Evolutionary conservation across 2,329 filamentous ascomycete species (phyloP), one percentile per base, ranked within the genome.

Genomic region (Aspergillus brunneoviolaceus): DNA sequence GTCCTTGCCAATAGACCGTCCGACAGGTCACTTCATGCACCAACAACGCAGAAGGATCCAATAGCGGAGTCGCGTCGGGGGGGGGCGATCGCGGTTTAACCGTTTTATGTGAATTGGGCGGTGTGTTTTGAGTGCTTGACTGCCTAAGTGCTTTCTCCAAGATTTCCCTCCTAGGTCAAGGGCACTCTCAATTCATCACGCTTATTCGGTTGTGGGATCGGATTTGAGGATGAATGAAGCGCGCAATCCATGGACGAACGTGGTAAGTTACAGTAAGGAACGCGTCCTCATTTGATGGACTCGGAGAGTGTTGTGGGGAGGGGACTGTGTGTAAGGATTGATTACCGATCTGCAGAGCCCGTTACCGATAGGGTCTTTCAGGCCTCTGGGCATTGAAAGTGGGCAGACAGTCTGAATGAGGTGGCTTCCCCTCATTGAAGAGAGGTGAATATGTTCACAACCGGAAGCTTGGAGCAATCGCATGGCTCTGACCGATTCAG

Each of bases 251-350:
- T 45, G 39, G 39, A 19, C 7, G 16, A 19, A 45, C 2, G 39
- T 45, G 16, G 49, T 50, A 50, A 27, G 23, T 27, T 50, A 50
- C 49, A 27, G 49, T 50, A 27, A 25, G 25, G 49, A 27, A 50
- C 49, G 49, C 49, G 49, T 50, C 49, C 49, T 45, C 39, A 45
- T 45, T 29, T 45, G 49, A 50, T n/a, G 49, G 25, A n/a, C 49
- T 29, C 49, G 49, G 14, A 42, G 51, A 9, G 51, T 35, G 21
- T 35, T 35, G 21, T 53, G 39, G 33, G 33, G 51, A 27, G 10
- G 27, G 27, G 27, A 29, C 27, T 10, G 27, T 52, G 39, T 16
- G 10, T 23, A 50, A 21, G 25, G n/a, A 50, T 16, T 10, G 16
- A 33, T 31, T 31, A 51, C 31, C 21, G 49, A 27, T 45, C 39